Evolutionary conservation across 768 basidiomycete genomes (phyloP), one percentile per base, ranked within the genome.

Genomic region (Russula brevipes): DNA sequence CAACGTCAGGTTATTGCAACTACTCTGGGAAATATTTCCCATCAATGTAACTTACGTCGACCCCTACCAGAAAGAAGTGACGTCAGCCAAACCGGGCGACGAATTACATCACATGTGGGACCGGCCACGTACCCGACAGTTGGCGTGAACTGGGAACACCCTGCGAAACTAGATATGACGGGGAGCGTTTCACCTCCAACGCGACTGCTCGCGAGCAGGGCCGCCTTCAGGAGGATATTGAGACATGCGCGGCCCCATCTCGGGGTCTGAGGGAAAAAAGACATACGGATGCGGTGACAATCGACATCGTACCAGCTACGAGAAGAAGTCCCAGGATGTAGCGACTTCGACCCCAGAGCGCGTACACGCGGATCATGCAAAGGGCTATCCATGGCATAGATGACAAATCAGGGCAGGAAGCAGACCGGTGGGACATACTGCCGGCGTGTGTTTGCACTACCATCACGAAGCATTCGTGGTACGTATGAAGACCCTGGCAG

Each of bases 61-160:
- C 58, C 58, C 31, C 58, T 60, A 31, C 11, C 14, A 8, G 16
- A 52, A 24, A 46, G 17, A 49, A 31, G 31, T 10, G 2, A 45
- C 8, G 1, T 7, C 2, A 49, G 12, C 17, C 35, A 9, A 36
- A 33, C 46, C 50, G 8, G 54, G n/a, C n/a, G 31, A 1, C 6
- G 16, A 16, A 24, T 2, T 19, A 5, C 12, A 24, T 17, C 31
- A 30, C 11, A 44, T 1, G 17, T 2, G 35, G 9, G 5, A 35
- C 16, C n/a, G 3, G 30, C 6, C 38, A 55, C 63, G 16, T 50
- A 64, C 63, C 63, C 57, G 39, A 12, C 19, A 8, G 1, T 24
- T 42, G 57, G 52, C 39, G 30, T 50, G 33, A 16, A 64, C 35
- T 60, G 52, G 31, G 54, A 35, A 44, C 63, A 64, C 4, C 58